Conservation (phyloP, 2,329 filamentous ascomycete genomes). For the Boeremia lycopersici region DNA sequence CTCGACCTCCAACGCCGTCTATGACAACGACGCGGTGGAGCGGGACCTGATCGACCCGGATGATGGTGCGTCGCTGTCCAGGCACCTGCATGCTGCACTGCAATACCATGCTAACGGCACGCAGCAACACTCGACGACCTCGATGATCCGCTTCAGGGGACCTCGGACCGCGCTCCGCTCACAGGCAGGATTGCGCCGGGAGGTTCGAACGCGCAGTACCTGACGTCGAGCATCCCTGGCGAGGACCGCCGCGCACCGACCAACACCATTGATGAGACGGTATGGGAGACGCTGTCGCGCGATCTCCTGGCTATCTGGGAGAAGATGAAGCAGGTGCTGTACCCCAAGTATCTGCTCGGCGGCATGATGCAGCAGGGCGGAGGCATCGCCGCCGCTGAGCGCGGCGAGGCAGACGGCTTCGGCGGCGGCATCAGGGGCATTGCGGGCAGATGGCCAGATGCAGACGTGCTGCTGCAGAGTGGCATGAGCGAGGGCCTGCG, state of each 20-base stretch:
- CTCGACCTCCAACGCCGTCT: slow-evolving; percentile 47
- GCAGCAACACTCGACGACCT: slow-evolving; percentile 87
- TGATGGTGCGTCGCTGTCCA: slow-evolving; percentile 51
- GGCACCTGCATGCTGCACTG: slow-evolving; percentile 9
- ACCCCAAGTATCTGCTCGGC: slow-evolving; percentile 88
- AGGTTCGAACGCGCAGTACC: slow-evolving; percentile 71
- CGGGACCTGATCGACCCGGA: slow-evolving; percentile 60
- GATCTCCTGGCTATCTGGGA: slow-evolving; percentile 94
- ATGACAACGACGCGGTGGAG: slow-evolving; percentile 55
- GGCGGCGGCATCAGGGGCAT: slow-evolving; percentile 58
- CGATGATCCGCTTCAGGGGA: slow-evolving; percentile 77
- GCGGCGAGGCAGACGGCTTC: slow-evolving; percentile 56
- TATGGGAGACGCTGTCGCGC: slow-evolving; percentile 95
- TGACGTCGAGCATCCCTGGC: slow-evolving; percentile 87
- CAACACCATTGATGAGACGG: slow-evolving; percentile 95
- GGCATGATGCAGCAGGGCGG: slow-evolving; percentile 65
- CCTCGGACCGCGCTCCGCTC: slow-evolving; percentile 77
- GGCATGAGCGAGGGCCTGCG: slow-evolving; percentile 87
- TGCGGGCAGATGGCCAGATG: slow-evolving; percentile 70
- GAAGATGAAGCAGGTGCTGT: slow-evolving; percentile 97
- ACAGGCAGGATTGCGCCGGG: slow-evolving; percentile 77
- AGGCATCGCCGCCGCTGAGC: slow-evolving; percentile 63
- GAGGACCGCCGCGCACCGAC: slow-evolving; percentile 88
- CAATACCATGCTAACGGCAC: slow-evolving; percentile 18
- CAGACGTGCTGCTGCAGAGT: slow-evolving; percentile 68